phyloP scores from a whole-genome alignment of 2,329 filamentous ascomycete species.

The Hirsutella thompsonii region DNA sequence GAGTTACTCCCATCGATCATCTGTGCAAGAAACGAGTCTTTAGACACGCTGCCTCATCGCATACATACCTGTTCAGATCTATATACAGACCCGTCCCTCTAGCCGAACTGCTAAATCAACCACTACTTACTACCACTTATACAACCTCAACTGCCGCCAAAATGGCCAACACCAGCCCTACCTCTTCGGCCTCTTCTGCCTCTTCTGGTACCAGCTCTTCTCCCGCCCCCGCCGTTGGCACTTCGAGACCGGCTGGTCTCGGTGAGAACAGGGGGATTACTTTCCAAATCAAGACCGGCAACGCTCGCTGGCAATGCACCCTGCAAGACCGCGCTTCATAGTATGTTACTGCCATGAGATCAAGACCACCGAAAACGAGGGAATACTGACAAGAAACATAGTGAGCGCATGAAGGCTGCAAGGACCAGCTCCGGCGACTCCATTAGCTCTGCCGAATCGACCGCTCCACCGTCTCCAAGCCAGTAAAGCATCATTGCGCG shows the following conservation, averaged over 20 bases:
- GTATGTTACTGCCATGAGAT: constrained; percentile 22
- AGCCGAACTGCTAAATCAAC: too few species aligned
- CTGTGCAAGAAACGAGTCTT: too few species aligned
- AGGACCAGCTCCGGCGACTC: constrained; percentile 23
- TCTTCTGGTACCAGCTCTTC: constrained; percentile 2
- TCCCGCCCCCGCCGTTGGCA: constrained; percentile 4
- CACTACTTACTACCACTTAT: background rate
- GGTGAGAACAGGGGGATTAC: constrained; percentile 28
- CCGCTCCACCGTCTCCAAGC: background rate
- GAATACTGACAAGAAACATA: too few species aligned
- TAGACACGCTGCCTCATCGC: too few species aligned
- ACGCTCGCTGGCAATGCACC: constrained; percentile 24
- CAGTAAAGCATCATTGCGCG: too few species aligned
- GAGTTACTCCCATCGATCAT: too few species aligned
- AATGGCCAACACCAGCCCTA: constrained; percentile 8
- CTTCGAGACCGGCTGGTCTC: constrained; percentile 11
- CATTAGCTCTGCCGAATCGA: constrained; percentile 16
- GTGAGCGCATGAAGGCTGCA: constrained; percentile 26
- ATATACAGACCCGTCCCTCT: too few species aligned
- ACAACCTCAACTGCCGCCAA: constrained; percentile 1
- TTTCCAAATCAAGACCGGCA: constrained; percentile 33
- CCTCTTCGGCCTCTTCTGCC: constrained; percentile 5
- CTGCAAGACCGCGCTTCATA: constrained; percentile 30
- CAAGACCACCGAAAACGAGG: too few species aligned
- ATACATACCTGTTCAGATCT: too few species aligned